Base-by-base conservation (phyloP, 179 eudicot species). In the Corrigiola litoralis region DNA sequence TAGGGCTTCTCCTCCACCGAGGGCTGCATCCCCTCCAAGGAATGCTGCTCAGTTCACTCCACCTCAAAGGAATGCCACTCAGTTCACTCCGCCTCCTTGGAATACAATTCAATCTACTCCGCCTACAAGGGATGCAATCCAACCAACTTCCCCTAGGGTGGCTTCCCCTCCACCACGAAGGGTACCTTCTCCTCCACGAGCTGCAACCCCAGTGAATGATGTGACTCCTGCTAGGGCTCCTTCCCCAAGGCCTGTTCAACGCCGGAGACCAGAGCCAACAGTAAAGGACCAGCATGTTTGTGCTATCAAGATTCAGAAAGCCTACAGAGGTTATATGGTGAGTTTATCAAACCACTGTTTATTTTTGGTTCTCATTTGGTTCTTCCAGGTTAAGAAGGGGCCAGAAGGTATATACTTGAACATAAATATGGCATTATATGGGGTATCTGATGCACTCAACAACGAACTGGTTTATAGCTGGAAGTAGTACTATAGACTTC, bases 221-320 rank as follows among this genome's bases (percentile, higher is more conserved):
- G 69, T 25, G 11, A 18, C 61, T 59, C 77, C 68, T 9, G 73
- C 78, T 54, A 72, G 68, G 53, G 61, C 61, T 52, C 73, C 80
- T 72, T 65, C 85, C 63, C 73, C 83, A 10, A 75, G 59, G 33
- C 60, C 59, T 63, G 78, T 63, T 60, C 79, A 66, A 46, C 77
- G 63, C 5, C 75, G 59, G 51, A 81, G 92, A 78, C 88, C 88
- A 6, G 96, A 90, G 67, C 87, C 90, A 34, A 83, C 84, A 5
- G 66, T 80, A 27, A 74, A 75, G 68, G 66, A 82, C 48, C 95
- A 77, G 48, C 85, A 87, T 60, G 66, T 74, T 61, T 87, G 85
- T 25, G 99, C 99, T 37, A 83, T 80, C 60, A 90, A 76, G 83
- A 90, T 94, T 69, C 97, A 90, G 66, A 74, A 97, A 11, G 88